Percentiles rank a stretch among this genome's conserved stretches.
Evolutionary conservation across 306 rosid genomes (phyloP).

Genomic region (Lupinus albus): DNA sequence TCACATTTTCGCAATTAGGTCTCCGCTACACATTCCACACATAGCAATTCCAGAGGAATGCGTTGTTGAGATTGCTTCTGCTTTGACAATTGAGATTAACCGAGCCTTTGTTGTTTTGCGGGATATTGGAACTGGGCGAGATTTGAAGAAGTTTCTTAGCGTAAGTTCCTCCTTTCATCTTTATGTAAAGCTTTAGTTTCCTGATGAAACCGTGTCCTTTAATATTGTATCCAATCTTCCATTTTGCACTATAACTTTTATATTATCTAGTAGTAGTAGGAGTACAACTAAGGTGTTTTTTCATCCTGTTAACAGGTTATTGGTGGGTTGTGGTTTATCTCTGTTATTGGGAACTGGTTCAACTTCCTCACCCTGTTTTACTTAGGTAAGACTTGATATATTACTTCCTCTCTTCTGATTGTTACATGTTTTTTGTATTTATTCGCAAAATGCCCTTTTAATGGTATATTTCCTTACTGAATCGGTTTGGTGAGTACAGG

Average conservation of each 20-base stretch:
- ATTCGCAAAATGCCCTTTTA: not conserved
- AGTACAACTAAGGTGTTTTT: not conserved
- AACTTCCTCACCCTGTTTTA: conserved; percentile 76
- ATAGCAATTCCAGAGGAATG: conserved; percentile 56
- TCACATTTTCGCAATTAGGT: conserved; percentile 48
- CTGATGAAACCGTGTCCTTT: not conserved
- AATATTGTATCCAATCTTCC: not conserved
- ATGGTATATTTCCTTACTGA: not conserved
- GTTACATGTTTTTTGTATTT: not conserved
- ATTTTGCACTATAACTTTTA: not conserved
- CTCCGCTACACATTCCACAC: conserved; percentile 70
- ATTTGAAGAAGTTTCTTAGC: conserved; percentile 66
- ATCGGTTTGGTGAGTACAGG: conserved; percentile 48
- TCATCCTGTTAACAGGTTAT: conserved; percentile 52
- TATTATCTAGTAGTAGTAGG: not conserved
- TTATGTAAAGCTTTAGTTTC: conserved; percentile 12
- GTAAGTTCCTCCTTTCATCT: conserved; percentile 50
- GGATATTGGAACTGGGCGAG: conserved; percentile 70
- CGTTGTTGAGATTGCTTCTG: conserved; percentile 53
- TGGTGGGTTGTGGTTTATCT: conserved; percentile 65
- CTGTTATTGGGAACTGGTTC: conserved; percentile 70
- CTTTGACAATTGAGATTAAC: conserved; percentile 61
- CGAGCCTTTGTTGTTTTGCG: conserved; percentile 51
- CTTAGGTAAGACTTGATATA: conserved; percentile 53
- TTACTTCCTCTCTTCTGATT: conserved; percentile 3